A percentile compares a stretch with the other conserved stretches of the same genome.
phyloP scores from a whole-genome alignment of 202 grass and related monocot species.

The Hordeum pubiflorum region DNA sequence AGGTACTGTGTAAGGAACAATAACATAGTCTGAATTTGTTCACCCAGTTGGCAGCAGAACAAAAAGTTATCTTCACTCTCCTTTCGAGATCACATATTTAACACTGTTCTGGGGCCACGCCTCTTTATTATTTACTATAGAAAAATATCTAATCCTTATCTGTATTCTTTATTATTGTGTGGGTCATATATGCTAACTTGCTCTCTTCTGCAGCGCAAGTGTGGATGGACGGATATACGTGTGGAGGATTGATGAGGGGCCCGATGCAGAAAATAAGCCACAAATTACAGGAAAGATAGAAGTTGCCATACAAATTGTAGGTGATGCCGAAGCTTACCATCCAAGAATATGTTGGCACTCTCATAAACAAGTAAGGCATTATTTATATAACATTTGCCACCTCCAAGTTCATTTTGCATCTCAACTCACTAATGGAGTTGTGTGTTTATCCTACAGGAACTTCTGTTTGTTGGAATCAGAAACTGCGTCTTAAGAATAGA shows the following conservation, averaged over 20 bases:
- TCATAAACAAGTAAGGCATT: conserved; percentile 79
- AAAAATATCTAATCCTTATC: background rate
- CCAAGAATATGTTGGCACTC: conserved; percentile 99
- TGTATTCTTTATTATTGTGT: background rate
- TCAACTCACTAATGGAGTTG: background rate
- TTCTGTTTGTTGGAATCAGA: conserved; percentile 90
- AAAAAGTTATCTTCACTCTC: background rate
- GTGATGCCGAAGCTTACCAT: conserved; percentile 70
- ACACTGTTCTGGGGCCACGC: background rate
- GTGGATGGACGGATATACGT: conserved; percentile 93
- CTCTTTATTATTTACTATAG: background rate
- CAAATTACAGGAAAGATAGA: conserved; percentile 84
- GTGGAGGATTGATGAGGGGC: conserved; percentile 95
- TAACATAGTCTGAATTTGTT: background rate
- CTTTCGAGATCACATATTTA: background rate
- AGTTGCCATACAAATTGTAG: conserved; percentile 82
- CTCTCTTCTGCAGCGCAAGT: conserved; percentile 49
- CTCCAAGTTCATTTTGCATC: background rate
- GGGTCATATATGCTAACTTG: background rate
- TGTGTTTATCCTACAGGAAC: conserved; percentile 49
- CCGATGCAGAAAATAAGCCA: conserved; percentile 83
- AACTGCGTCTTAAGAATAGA: conserved; percentile 81
- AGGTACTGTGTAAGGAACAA: conserved; percentile 48
- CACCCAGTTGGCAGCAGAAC: background rate
- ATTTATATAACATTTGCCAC: background rate